A percentile compares a stretch with the other conserved stretches of the same genome.
Evolutionary conservation across 345 rosid species (phyloP).

Genomic region (Odontarrhena argentea): DNA sequence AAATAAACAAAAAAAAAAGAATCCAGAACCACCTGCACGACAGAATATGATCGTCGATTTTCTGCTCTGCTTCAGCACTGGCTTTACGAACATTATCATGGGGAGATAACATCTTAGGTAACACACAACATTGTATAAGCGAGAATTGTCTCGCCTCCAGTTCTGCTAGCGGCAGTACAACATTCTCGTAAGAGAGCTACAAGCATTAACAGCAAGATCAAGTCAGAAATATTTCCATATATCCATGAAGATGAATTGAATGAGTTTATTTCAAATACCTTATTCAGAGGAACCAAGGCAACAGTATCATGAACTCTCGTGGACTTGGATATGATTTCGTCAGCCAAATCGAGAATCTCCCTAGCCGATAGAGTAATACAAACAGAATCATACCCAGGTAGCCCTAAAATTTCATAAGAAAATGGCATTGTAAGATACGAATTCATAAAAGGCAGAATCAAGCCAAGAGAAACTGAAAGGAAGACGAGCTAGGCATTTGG

Average conservation of each 20-base stretch:
- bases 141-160: constrained; percentile 76
- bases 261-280: constrained; percentile 47
- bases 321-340: constrained; percentile 62
- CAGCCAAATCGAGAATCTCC: constrained; percentile 72
- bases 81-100: constrained; percentile 67
- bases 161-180: constrained; percentile 67
- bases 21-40: constrained; percentile 63
- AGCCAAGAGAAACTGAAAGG: background rate
- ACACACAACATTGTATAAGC: constrained; percentile 70
- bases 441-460: constrained; percentile 11
- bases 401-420: constrained; percentile 50
- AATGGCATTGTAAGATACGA: constrained; percentile 4
- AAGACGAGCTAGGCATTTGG: background rate
- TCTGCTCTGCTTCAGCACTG: constrained; percentile 77
- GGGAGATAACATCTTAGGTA: constrained; percentile 70
- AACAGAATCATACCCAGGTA: constrained; percentile 59
- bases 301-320: constrained; percentile 70
- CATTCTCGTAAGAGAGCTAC: constrained; percentile 80
- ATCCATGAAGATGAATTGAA: background rate
- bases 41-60: constrained; percentile 62
- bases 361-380: constrained; percentile 65
- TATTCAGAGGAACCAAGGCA: constrained; percentile 77
- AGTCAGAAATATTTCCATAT: background rate
- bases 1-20: background rate
- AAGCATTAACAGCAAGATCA: constrained; percentile 21